A percentile compares a stretch with the other conserved stretches of the same genome.
phyloP scores from a whole-genome alignment of 2,329 filamentous ascomycete species.

The Monosporascus sp. region DNA sequence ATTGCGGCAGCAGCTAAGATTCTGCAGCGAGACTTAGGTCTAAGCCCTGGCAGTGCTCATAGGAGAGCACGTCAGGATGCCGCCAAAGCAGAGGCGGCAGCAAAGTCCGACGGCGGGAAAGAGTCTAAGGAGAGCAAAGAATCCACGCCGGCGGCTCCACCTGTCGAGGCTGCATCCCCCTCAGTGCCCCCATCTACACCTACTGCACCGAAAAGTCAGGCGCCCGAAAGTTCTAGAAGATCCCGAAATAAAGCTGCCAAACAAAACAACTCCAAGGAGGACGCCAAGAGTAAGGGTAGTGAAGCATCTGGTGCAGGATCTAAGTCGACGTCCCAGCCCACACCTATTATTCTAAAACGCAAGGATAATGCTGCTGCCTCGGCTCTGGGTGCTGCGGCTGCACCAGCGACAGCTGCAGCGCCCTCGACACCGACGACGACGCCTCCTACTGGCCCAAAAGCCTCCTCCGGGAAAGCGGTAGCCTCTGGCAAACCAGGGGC shows the following conservation, averaged over 20 bases:
- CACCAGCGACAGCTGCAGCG: slow-evolving; percentile 19
- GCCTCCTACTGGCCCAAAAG: slow-evolving; percentile 23
- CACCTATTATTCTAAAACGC: slow-evolving; percentile 25
- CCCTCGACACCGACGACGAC: slow-evolving; percentile 25
- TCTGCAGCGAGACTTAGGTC: slow-evolving; percentile 59
- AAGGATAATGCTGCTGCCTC: slow-evolving; percentile 14
- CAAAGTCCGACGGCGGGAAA: slow-evolving; percentile 30
- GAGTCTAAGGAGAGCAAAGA: slow-evolving; percentile 18
- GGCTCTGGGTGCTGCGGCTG: slow-evolving; percentile 7
- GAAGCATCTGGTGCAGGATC: slow-evolving; percentile 14
- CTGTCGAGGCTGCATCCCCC: slow-evolving; percentile 14
- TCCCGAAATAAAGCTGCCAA: slow-evolving; percentile 30
- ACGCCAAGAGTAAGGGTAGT: slow-evolving; percentile 19
- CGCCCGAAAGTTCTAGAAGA: slow-evolving; percentile 27
- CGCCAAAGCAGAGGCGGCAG: slow-evolving; percentile 47
- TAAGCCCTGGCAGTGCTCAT: slow-evolving; percentile 58
- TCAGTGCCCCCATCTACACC: slow-evolving; percentile 17
- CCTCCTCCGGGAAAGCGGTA: slow-evolving; percentile 13
- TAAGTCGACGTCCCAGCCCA: slow-evolving; percentile 21
- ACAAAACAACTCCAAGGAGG: slow-evolving; percentile 19
- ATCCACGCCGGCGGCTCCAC: slow-evolving; percentile 10
- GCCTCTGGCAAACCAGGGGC: slow-evolving; percentile 15
- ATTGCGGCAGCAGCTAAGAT: slow-evolving; percentile 60
- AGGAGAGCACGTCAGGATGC: slow-evolving; percentile 54
- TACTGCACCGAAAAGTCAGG: slow-evolving; percentile 23